phyloP scores from a whole-genome alignment of 441 rosid species.

The Brassica hybrid region DNA sequence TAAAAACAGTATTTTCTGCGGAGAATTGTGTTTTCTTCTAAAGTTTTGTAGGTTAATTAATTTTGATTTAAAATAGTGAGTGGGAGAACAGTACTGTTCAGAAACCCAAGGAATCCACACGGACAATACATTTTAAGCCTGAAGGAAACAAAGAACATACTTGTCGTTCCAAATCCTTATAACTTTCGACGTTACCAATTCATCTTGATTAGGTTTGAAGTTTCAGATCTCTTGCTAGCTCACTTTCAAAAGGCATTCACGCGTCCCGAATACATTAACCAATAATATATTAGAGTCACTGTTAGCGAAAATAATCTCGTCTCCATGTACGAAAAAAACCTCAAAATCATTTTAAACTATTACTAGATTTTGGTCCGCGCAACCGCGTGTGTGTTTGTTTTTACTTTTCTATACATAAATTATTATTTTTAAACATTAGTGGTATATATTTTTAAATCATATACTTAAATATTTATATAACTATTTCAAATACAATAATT shows the following conservation, averaged over 20 bases:
- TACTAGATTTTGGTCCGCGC: too few species aligned
- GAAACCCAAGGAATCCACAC: background rate
- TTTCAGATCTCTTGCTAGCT: conserved; percentile 9
- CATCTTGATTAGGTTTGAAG: conserved; percentile 41
- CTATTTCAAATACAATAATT: too few species aligned
- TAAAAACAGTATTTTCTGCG: background rate
- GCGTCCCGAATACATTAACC: too few species aligned
- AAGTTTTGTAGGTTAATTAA: background rate
- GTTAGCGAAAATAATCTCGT: background rate
- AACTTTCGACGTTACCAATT: conserved; percentile 33
- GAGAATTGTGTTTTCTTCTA: background rate
- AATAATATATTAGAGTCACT: background rate
- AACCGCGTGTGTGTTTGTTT: too few species aligned
- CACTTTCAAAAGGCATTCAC: conserved; percentile 17
- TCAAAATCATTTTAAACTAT: background rate
- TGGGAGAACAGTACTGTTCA: background rate
- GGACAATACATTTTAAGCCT: conserved; percentile 25
- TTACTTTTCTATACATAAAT: too few species aligned
- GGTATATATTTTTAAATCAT: too few species aligned
- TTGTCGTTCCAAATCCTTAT: conserved; percentile 43
- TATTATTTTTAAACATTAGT: too few species aligned
- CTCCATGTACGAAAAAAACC: background rate
- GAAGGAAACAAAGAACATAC: conserved; percentile 22
- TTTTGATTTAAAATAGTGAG: conserved; percentile 12
- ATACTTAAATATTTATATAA: too few species aligned